Evolutionary conservation across 2,329 filamentous ascomycete genomes (phyloP).

Genomic region (Botrytis cinerea): DNA sequence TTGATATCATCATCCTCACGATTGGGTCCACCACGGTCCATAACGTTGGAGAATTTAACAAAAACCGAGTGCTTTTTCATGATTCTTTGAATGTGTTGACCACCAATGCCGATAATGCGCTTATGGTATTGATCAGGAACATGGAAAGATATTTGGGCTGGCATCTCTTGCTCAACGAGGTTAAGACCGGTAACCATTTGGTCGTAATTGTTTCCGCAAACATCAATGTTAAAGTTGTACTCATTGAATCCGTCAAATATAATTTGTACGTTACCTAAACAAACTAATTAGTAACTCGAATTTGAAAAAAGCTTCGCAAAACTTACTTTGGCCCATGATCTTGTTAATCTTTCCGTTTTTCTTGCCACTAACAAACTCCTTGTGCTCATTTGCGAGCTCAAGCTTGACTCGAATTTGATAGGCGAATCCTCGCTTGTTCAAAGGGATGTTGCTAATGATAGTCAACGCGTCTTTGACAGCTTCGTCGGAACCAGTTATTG

Average conservation of each 20-base stretch:
- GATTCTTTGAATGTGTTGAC: slow-evolving; percentile 97
- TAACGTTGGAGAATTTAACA: slow-evolving; percentile 98
- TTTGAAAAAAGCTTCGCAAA: background rate
- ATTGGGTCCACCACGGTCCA: slow-evolving; percentile 88
- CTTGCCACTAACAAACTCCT: slow-evolving; percentile 98
- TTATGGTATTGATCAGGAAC: slow-evolving; percentile 99
- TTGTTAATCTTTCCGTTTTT: slow-evolving; percentile 99
- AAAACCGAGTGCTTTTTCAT: slow-evolving; percentile 99
- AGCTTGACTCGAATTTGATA: slow-evolving; percentile 98
- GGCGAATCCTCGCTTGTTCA: slow-evolving; percentile 74
- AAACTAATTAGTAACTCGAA: background rate
- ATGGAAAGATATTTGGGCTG: slow-evolving; percentile 97
- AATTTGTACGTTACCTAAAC: slow-evolving; percentile 79
- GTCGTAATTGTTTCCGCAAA: slow-evolving; percentile 88
- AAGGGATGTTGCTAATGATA: slow-evolving; percentile 88
- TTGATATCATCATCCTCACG: slow-evolving; percentile 98
- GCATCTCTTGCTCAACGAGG: slow-evolving; percentile 98
- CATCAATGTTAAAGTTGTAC: slow-evolving; percentile 99
- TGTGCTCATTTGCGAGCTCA: slow-evolving; percentile 98
- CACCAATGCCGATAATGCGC: slow-evolving; percentile 97
- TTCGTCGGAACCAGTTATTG: slow-evolving; percentile 93
- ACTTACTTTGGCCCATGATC: slow-evolving; percentile 90
- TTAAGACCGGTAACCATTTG: slow-evolving; percentile 90
- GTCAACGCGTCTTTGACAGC: slow-evolving; percentile 93
- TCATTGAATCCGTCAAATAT: slow-evolving; percentile 99